Evolutionary conservation across 352 stramenopile species (phyloP), one percentile per base, ranked within the genome.

Genomic region (Phytophthora aleatoria): DNA sequence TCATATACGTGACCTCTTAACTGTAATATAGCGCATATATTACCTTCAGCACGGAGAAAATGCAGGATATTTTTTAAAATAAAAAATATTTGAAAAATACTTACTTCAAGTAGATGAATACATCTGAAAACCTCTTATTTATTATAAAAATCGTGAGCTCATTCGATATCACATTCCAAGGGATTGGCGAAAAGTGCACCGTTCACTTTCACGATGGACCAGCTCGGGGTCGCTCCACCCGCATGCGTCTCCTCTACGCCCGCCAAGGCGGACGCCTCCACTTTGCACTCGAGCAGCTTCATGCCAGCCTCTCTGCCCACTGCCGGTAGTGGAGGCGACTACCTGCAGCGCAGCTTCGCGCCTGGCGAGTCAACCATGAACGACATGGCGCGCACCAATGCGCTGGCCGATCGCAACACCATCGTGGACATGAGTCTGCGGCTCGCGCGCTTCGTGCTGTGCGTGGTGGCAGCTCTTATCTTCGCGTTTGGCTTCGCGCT

Each of bases 401-500:
- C 67, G 61, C 58, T 84, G 53, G 65, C 73, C n/a, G 75, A 87
- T 50, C 72, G 74, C 64, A 79, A 84, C 65, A 85, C 79, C 30
- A 88, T 85, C 64, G 76, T 87, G 49, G 70, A 82, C 65, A 83
- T 84, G 72, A 76, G 71, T 57, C 68, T 87, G 49, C 74, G 77
- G 30, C 67, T 73, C 2, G 43, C 54, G 41, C 79, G 79, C 54
- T 88, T 85, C 60, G 28, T 77, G 8, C 26, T 79, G 20, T 72
- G 79, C 52, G 71, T 80, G 20, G 55, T 61, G 4, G 31, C 69
- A 3, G 77, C 77, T 20, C 61, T 86, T 12, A 36, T 52, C 27
- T 63, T 75, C 13, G 74, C 77, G 0, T 83, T 83, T 50, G 48
- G 56, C 28, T 86, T 81, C 50, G 71, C 77, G 7, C 52, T 77